Evolutionary conservation across 2,329 filamentous ascomycete species (phyloP), one percentile per base, ranked within the genome.

Genomic region (Xylariaceae sp.): DNA sequence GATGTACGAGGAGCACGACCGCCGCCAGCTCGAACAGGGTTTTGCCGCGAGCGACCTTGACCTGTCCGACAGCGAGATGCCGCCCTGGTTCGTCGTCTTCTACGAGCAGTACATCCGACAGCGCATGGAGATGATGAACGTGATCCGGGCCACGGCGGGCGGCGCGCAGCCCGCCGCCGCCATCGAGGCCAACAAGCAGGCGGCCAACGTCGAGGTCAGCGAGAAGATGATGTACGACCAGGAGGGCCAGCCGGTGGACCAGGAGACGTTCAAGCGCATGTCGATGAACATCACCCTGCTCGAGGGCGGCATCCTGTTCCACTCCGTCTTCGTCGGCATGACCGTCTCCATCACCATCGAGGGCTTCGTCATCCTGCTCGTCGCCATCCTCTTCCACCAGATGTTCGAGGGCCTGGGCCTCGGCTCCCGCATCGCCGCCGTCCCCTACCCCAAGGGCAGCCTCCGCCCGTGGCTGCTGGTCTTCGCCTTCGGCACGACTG

Each of bases 271-370:
- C 56, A 71, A 74, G 50, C 81, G 76, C 47, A 73, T 79, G 55
- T 71, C 82, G 3, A 66, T 85, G 47, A 83, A 88, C 57, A 85
- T 84, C 44, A 72, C 83, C 4, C 68, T 88, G 3, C 70, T 88
- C 5, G 83, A 88, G 56, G 79, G 82, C 36, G 83, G 83, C 40
- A 88, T 88, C 43, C 65, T 88, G 9, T 88, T 88, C 54, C 83
- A 88, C 59, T 83, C 77, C 40, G 72, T 88, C 38, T 85, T 85
- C 53, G 80, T 85, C 36, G 80, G 80, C 37, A 81, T 84, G 68
- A 82, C 81, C 0, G 60, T 85, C 17, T 80, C 76, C 17, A 80
- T 85, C 43, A 79, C 79, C 14, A 73, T 74, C 2, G 75, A 81
- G 2, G 72, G 77, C 4, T 84, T 83, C 53, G 57, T 79, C 36